A percentile compares a stretch with the other conserved stretches of the same genome.
These are phyloP conservation scores for Collybia sordida DNA, from an alignment of 768 basidiomycete species.

Conservation along the genomic window DNA sequence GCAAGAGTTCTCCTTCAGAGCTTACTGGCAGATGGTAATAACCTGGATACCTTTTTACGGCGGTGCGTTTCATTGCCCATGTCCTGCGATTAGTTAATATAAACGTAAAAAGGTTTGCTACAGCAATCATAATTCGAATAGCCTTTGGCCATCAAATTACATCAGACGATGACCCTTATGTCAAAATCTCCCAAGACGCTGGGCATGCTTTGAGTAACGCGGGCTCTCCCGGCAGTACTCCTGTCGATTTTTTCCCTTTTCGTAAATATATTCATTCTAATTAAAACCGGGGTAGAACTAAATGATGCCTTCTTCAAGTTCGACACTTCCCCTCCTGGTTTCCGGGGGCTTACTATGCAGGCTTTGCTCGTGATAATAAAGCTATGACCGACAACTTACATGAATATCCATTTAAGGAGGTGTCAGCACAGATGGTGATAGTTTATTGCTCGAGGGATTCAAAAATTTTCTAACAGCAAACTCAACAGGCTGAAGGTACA, in stretches of 20 bases:
- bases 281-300: background rate
- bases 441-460: background rate
- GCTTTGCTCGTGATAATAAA: constrained; percentile 9
- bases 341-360: constrained; percentile 19
- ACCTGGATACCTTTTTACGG: constrained; percentile 7
- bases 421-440: constrained; percentile 15
- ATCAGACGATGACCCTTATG: constrained; percentile 21
- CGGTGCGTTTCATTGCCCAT: background rate
- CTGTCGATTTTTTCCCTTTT: constrained; percentile 21
- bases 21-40: constrained; percentile 21
- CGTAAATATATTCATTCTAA: constrained; percentile 13
- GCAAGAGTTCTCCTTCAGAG: constrained; percentile 29
- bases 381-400: constrained; percentile 7
- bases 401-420: constrained; percentile 15
- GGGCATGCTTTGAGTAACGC: constrained; percentile 10
- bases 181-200: constrained; percentile 16
- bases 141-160: constrained; percentile 21
- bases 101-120: constrained; percentile 17
- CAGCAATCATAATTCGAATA: constrained; percentile 20
- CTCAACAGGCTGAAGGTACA: constrained; percentile 5
- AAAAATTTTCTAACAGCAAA: background rate
- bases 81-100: constrained; percentile 1
- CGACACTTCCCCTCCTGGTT: constrained; percentile 24
- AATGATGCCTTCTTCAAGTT: constrained; percentile 2
- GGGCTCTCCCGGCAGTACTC: constrained; percentile 16